These are phyloP conservation scores for Spathaspora girioi DNA, from an alignment of 805 yeast genomes.

Conservation along the genomic window DNA sequence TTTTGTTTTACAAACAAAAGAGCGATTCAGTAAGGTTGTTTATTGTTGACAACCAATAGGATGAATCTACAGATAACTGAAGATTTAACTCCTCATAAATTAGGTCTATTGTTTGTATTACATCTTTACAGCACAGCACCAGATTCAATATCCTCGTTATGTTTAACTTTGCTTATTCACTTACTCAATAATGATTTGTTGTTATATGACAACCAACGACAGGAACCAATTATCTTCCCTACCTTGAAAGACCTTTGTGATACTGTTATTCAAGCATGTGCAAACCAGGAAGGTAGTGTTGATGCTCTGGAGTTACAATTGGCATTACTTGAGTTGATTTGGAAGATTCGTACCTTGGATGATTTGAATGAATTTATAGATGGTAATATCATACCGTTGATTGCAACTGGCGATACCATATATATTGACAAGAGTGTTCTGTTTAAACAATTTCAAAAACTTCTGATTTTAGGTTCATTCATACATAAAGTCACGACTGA, in stretches of 20 bases:
- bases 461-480: constrained; percentile 29
- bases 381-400: constrained; percentile 1
- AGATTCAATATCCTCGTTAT: constrained; percentile 29
- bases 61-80: constrained; percentile 26
- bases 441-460: constrained; percentile 12
- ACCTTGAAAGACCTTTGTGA: constrained; percentile 25
- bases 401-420: background rate
- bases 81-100: constrained; percentile 51
- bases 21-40: background rate
- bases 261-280: constrained; percentile 11
- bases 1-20: background rate
- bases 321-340: constrained; percentile 33
- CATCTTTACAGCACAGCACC: constrained; percentile 18
- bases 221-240: constrained; percentile 25
- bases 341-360: constrained; percentile 50
- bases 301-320: constrained; percentile 27
- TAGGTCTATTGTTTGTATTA: constrained; percentile 47
- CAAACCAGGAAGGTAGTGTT: constrained; percentile 4
- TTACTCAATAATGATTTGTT: constrained; percentile 28
- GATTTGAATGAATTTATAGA: constrained; percentile 26
- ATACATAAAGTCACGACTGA: constrained; percentile 29
- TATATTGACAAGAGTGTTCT: background rate
- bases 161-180: constrained; percentile 40
- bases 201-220: constrained; percentile 14
- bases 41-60: background rate